Base-by-base conservation (phyloP, 805 yeast species). In the Wickerhamiella dianesei region DNA sequence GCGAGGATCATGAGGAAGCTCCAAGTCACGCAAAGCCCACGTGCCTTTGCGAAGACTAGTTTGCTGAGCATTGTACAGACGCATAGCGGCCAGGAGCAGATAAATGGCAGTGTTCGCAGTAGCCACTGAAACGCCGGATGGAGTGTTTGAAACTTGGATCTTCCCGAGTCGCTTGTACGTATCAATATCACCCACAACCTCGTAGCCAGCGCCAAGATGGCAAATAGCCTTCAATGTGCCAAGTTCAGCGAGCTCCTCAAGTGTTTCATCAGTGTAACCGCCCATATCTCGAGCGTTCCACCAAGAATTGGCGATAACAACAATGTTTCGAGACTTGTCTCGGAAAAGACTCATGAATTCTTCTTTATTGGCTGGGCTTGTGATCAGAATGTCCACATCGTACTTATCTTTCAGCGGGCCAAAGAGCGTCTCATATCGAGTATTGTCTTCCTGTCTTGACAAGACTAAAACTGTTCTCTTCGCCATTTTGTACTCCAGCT, bases 131-230 rank as follows among this genome's bases (percentile, higher is more conserved):
- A 74, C 76, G n/a, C 74, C 57, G 13, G 66, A 66, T 3, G 77
- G 79, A 22, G 74, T 75, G 56, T 76, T 73, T 1, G 77, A 65
- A 13, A 74, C 51, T 57, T 71, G 75, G 40, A 75, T 72, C 13
- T 45, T 45, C 2, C 66, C 67, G 21, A 62, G 50, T 4, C 54
- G 55, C 14, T 67, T 64, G 51, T 74, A 65, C 44, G 66, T 69
- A 12, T 61, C 58, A 14, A 71, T 69, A 48, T 74, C 75, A 21
- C 59, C 59, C 21, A 73, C 66, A 53, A 69, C 70, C 53, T 76
- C 79, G 58, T 75, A 76, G n/a, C 81, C 81, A 1, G 80, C 80
- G 44, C 80, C 78, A 53, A 64, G 67, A 53, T 74, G 73, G 47
- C 71, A 61, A 32, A 74, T 54, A 64, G 69, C 50, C 69, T 51